These are phyloP conservation scores for Eucalyptus virginea DNA, from an alignment of 345 rosid genomes.

Conservation along the genomic window DNA sequence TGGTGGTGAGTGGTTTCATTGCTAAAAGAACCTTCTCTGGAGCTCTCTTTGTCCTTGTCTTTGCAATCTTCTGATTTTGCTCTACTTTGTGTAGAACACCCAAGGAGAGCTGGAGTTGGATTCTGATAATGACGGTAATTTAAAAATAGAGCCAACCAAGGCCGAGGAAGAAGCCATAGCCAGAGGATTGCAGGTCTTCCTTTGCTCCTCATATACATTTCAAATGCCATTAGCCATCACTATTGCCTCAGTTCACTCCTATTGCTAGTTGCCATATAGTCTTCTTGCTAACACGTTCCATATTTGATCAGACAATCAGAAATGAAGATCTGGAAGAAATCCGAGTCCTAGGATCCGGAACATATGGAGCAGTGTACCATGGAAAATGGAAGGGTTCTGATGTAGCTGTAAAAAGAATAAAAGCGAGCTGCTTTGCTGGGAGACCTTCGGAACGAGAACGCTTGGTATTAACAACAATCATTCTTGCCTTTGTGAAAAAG, in stretches of 20 bases:
- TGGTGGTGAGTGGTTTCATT: constrained; percentile 37
- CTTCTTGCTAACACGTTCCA: background rate
- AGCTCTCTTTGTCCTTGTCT: background rate
- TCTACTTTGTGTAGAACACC: constrained; percentile 34
- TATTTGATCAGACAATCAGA: constrained; percentile 52
- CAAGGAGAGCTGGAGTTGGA: constrained; percentile 58
- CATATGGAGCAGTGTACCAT: constrained; percentile 96
- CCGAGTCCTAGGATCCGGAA: constrained; percentile 86
- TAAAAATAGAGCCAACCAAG: constrained; percentile 81
- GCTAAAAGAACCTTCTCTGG: background rate
- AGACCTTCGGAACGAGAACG: constrained; percentile 93
- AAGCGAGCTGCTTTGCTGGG: constrained; percentile 99
- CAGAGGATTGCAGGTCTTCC: constrained; percentile 80
- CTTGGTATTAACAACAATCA: background rate
- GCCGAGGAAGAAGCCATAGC: constrained; percentile 95
- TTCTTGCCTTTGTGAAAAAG: background rate
- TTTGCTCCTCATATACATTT: background rate
- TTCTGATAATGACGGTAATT: constrained; percentile 42
- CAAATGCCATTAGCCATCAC: background rate
- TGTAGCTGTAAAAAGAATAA: constrained; percentile 95
- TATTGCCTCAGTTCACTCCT: background rate
- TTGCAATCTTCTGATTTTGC: constrained; percentile 6
- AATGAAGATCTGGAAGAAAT: constrained; percentile 95
- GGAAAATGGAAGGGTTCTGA: constrained; percentile 99
- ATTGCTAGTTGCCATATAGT: background rate